Evolutionary conservation across 2,329 filamentous ascomycete genomes (phyloP).

Genomic region (Hansfordia pulvinata): DNA sequence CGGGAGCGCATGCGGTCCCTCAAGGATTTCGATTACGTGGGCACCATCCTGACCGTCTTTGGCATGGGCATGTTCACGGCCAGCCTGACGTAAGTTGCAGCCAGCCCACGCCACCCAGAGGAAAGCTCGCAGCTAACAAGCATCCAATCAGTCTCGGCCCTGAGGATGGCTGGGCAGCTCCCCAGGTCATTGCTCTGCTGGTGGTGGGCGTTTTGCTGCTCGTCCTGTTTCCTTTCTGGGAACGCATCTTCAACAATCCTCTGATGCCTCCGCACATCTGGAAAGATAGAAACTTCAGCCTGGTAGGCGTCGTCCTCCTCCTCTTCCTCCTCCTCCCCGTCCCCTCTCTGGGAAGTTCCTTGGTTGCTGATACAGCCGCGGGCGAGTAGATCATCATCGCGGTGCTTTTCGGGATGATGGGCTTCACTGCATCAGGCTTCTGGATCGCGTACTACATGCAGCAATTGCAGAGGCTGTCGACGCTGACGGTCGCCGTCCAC

Average conservation of each 20-base stretch:
- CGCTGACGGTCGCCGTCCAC: slow-evolving; percentile 46
- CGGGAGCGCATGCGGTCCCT: slow-evolving; percentile 23
- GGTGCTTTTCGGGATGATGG: slow-evolving; percentile 46
- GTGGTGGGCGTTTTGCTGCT: slow-evolving; percentile 44
- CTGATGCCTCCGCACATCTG: slow-evolving; percentile 42
- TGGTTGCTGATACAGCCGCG: slow-evolving; percentile 15
- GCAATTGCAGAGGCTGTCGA: slow-evolving; percentile 32
- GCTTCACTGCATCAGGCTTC: slow-evolving; percentile 46
- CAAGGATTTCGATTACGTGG: slow-evolving; percentile 46
- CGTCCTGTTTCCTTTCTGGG: slow-evolving; percentile 46
- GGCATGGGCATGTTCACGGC: slow-evolving; percentile 53
- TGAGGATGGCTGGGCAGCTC: slow-evolving; percentile 45
- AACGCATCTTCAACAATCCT: slow-evolving; percentile 33
- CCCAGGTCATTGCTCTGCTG: slow-evolving; percentile 48
- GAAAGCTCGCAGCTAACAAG: too few relatives aligned
- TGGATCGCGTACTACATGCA: slow-evolving; percentile 56
- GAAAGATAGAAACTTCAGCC: slow-evolving; percentile 48
- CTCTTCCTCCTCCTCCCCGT: slow-evolving; percentile 2
- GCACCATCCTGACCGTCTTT: slow-evolving; percentile 45
- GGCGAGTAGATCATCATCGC: slow-evolving; percentile 42
- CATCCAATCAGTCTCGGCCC: slow-evolving; percentile 41
- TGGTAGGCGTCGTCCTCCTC: slow-evolving; percentile 25
- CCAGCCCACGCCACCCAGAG: too few relatives aligned
- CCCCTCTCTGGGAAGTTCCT: background rate
- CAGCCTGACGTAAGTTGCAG: slow-evolving; percentile 40